A percentile compares a stretch with the other conserved stretches of the same genome.
Conservation (phyloP, 371 early-diverging fungal genomes). For the Mucor saturninus region DNA sequence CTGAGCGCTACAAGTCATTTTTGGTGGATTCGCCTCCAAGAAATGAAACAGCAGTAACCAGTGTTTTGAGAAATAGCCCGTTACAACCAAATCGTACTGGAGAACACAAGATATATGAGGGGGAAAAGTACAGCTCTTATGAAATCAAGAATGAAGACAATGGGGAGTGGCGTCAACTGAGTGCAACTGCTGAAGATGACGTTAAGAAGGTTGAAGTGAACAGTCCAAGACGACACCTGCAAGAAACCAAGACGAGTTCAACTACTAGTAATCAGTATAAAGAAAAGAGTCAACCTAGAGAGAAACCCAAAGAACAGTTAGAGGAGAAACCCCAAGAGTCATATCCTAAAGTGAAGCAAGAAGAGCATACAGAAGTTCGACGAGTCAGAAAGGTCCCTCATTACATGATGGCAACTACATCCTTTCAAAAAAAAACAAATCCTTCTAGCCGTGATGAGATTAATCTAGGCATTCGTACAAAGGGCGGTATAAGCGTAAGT, state of each 20-base stretch:
- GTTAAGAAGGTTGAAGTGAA: neutral
- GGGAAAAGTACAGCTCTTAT: conserved; percentile 7
- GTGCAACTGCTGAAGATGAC: neutral
- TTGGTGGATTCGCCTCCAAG: conserved; percentile 13
- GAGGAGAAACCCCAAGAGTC: neutral
- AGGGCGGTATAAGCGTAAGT: conserved; percentile 20
- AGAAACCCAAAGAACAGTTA: neutral
- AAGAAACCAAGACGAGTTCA: neutral
- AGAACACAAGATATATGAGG: conserved; percentile 7
- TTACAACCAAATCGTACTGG: neutral
- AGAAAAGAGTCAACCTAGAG: neutral
- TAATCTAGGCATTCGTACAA: conserved; percentile 5
- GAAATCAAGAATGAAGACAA: conserved; percentile 26
- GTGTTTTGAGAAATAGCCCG: neutral
- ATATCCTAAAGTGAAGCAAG: neutral
- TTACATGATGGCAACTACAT: conserved; percentile 29
- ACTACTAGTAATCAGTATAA: too few relatives aligned
- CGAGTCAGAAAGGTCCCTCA: conserved; percentile 13
- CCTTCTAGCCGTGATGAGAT: conserved; percentile 1
- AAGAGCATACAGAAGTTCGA: too few relatives aligned
- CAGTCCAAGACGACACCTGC: neutral
- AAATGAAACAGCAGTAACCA: neutral
- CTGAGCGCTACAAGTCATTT: conserved; percentile 11
- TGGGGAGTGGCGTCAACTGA: conserved; percentile 25
- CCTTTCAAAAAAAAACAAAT: conserved; percentile 8